These are phyloP conservation scores for Aurifilum marmelostoma DNA, from an alignment of 2,329 filamentous ascomycete species.

Conservation along the genomic window DNA sequence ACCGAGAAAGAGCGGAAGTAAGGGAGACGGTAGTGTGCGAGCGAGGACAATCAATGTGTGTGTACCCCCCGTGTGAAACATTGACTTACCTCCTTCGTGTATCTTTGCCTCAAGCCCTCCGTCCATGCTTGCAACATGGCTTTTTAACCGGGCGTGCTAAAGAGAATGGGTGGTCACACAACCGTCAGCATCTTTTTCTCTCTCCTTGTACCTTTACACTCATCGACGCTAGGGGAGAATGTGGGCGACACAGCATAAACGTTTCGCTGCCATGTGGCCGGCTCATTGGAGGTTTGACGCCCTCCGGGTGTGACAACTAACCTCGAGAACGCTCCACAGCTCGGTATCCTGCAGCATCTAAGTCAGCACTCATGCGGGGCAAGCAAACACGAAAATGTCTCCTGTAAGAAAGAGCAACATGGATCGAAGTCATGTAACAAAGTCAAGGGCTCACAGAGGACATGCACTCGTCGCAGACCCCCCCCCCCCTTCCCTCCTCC, in stretches of 20 bases:
- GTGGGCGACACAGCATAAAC: slow-evolving; percentile 30
- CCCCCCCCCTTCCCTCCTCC: neutral
- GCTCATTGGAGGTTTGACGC: slow-evolving; percentile 28
- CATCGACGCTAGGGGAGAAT: slow-evolving; percentile 43
- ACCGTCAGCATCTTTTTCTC: slow-evolving; percentile 13
- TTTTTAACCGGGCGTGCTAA: slow-evolving; percentile 87
- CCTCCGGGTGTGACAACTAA: slow-evolving; percentile 51
- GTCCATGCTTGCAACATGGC: slow-evolving; percentile 83
- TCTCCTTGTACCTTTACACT: slow-evolving; percentile 4
- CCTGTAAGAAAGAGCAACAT: slow-evolving; percentile 7
- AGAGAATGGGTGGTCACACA: slow-evolving; percentile 25
- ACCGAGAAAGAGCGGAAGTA: slow-evolving; percentile 33
- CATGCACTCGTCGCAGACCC: neutral
- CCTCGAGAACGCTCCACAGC: slow-evolving; percentile 87
- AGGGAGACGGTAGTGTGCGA: neutral
- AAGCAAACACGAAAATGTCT: slow-evolving; percentile 19
- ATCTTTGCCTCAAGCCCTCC: slow-evolving; percentile 89
- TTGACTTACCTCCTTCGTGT: slow-evolving; percentile 85
- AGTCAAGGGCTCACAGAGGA: neutral
- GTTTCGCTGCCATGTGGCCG: slow-evolving; percentile 28
- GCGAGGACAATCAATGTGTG: neutral
- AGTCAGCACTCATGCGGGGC: slow-evolving; percentile 25
- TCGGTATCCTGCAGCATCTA: slow-evolving; percentile 69
- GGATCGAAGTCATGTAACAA: slow-evolving; percentile 1
- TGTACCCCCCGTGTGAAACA: slow-evolving; percentile 26